These are phyloP conservation scores for Cyphellophora attinorum DNA, from an alignment of 2,329 filamentous ascomycete genomes.

Conservation along the genomic window DNA sequence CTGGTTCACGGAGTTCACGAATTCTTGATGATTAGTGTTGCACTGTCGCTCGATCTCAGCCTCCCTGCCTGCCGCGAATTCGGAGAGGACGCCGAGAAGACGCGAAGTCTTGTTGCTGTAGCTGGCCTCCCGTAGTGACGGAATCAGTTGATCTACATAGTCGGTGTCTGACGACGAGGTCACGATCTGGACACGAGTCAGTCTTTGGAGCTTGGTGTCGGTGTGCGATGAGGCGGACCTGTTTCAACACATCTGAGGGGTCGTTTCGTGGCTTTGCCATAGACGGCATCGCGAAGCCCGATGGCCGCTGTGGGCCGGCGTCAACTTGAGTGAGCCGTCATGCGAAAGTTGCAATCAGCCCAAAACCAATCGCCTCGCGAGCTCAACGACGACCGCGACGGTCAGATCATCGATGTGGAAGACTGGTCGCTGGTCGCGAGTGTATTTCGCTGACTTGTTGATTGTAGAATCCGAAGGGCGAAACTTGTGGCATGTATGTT, in stretches of 20 bases:
- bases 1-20: constrained; percentile 85
- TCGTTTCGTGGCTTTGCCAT: constrained; percentile 25
- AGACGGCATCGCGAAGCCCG: constrained; percentile 31
- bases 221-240: constrained; percentile 20
- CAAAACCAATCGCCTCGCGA: neutral
- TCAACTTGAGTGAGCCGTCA: no score
- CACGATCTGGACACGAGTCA: constrained; percentile 58
- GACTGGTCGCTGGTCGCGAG: no score
- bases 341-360: neutral
- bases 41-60: constrained; percentile 89
- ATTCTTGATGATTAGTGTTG: constrained; percentile 92
- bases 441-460: no score
- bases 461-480: no score
- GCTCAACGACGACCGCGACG: no score
- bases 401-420: no score
- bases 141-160: constrained; percentile 91
- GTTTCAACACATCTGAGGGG: constrained; percentile 28
- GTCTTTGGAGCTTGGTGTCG: neutral
- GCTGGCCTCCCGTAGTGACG: constrained; percentile 83
- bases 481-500: no score
- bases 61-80: constrained; percentile 80
- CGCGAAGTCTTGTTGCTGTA: constrained; percentile 61
- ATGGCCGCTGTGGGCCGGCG: no score
- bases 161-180: constrained; percentile 84
- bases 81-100: constrained; percentile 67